Conservation (phyloP, 116 monocot genomes). For the Zostera marina region DNA sequence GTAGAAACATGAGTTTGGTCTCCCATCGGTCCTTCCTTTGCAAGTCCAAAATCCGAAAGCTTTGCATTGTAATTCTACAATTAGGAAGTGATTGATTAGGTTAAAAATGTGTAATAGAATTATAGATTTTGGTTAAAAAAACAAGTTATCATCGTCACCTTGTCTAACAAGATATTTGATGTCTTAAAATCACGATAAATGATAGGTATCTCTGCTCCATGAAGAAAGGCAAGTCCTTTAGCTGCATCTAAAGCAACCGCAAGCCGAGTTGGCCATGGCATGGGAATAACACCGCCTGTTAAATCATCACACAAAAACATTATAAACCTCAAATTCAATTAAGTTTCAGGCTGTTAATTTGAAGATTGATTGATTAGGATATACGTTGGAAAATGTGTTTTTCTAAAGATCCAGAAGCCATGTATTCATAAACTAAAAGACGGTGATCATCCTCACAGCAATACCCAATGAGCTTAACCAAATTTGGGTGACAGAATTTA, state of each 20-base stretch:
- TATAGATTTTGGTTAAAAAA: too few relatives aligned
- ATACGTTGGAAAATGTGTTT: constrained; percentile 85
- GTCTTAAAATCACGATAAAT: constrained; percentile 94
- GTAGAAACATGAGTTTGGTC: constrained; percentile 12
- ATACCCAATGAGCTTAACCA: constrained; percentile 87
- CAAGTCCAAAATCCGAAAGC: constrained; percentile 16
- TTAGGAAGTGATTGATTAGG: neutral
- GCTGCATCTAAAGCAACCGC: constrained; percentile 79
- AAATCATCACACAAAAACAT: neutral
- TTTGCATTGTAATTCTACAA: constrained; percentile 9
- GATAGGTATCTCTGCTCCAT: constrained; percentile 66
- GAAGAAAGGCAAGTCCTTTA: constrained; percentile 80
- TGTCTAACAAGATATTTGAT: constrained; percentile 79
- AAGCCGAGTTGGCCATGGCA: constrained; percentile 72
- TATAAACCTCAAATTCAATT: neutral
- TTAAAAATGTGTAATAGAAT: neutral
- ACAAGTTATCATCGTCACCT: constrained; percentile 17
- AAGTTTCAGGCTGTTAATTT: neutral
- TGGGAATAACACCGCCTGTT: constrained; percentile 47
- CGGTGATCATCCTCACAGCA: constrained; percentile 79
- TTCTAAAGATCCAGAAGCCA: constrained; percentile 84
- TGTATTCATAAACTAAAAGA: constrained; percentile 82
- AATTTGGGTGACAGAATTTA: constrained; percentile 80
- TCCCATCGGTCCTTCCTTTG: constrained; percentile 10
- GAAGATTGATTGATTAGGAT: constrained; percentile 1